phyloP scores from a whole-genome alignment of 805 yeast genomes.

The Cyberlindnera veronae region DNA sequence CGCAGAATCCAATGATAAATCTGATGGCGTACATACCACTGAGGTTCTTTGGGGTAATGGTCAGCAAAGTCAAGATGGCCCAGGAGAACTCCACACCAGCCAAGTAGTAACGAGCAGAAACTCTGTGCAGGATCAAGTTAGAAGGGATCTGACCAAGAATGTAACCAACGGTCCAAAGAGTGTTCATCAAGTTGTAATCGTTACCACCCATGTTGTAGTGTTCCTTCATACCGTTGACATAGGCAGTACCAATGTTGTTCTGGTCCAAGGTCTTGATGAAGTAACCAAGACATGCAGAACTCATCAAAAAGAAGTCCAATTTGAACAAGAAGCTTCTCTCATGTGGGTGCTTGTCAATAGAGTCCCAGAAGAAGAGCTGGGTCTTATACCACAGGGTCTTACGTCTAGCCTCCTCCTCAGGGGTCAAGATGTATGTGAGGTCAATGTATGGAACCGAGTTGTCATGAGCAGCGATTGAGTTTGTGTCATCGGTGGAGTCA shows the following conservation, averaged over 20 bases:
- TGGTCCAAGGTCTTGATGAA: slow-evolving; percentile 43
- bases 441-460: too few species aligned
- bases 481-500: too few species aligned
- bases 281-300: slow-evolving; percentile 42
- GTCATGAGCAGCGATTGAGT: too few species aligned
- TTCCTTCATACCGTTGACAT: too few species aligned
- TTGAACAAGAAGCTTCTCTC: slow-evolving; percentile 35
- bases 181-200: slow-evolving; percentile 41
- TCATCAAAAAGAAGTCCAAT: slow-evolving; percentile 36
- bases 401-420: too few species aligned
- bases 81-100: slow-evolving; percentile 43
- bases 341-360: slow-evolving; percentile 33
- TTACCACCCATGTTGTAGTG: slow-evolving; percentile 37
- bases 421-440: too few species aligned
- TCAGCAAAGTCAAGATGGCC: slow-evolving; percentile 38
- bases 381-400: slow-evolving; percentile 16
- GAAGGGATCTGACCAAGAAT: slow-evolving; percentile 49
- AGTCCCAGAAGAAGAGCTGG: slow-evolving; percentile 27
- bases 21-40: slow-evolving; percentile 31
- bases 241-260: slow-evolving; percentile 41
- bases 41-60: slow-evolving; percentile 29
- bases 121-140: slow-evolving; percentile 36
- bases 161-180: slow-evolving; percentile 49
- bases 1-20: slow-evolving; percentile 42
- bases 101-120: slow-evolving; percentile 43